A percentile compares a stretch with the other conserved stretches of the same genome.
Conservation (phyloP, 2,329 filamentous ascomycete species). For the Celoporthe dispersa region DNA sequence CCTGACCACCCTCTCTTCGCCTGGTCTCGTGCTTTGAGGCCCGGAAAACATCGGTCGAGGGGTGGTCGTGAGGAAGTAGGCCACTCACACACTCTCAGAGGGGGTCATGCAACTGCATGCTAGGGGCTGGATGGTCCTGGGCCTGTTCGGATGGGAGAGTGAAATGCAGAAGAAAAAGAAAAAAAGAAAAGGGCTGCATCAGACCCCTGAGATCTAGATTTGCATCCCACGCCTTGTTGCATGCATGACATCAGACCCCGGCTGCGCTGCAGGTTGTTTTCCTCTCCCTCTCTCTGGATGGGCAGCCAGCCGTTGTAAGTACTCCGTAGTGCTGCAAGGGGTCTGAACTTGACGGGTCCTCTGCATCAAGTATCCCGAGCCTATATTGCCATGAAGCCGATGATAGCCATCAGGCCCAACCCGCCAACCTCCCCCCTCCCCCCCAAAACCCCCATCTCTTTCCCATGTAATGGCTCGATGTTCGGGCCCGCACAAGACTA, state of each 20-base stretch:
- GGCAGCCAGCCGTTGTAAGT: not conserved
- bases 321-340: not conserved
- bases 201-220: slow-evolving; percentile 23
- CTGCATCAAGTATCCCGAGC: slow-evolving; percentile 7
- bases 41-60: not conserved
- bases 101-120: not conserved
- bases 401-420: slow-evolving; percentile 17
- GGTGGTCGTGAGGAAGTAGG: not conserved
- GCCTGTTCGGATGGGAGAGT: not conserved
- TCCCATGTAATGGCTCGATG: not conserved
- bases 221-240: slow-evolving; percentile 23
- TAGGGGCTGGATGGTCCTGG: not conserved
- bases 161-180: not conserved
- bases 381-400: slow-evolving; percentile 12
- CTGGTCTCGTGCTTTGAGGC: not conserved
- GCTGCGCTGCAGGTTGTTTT: slow-evolving; percentile 18
- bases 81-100: not conserved
- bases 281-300: not conserved
- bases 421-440: too few species aligned
- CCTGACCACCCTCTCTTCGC: not conserved
- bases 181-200: slow-evolving; percentile 12
- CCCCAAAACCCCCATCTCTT: too few species aligned
- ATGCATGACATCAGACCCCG: slow-evolving; percentile 34
- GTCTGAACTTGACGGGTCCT: not conserved
- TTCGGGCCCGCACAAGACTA: not conserved